phyloP scores from a whole-genome alignment of 176 grass and related monocot genomes.

The Triticum turgidum region DNA sequence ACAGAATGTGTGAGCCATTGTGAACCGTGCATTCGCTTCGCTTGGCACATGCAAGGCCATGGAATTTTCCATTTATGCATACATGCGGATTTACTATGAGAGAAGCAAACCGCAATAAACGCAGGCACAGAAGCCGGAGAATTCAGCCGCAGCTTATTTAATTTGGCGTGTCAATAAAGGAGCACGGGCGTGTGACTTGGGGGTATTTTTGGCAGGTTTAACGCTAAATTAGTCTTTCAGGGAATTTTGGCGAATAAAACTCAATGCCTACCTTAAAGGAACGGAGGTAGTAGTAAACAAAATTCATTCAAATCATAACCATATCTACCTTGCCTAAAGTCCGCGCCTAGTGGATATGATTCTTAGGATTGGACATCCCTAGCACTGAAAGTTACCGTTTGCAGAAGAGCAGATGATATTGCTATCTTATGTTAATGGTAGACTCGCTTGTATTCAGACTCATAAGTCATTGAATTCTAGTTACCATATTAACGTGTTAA shows the following conservation, averaged over 20 bases:
- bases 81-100: not conserved
- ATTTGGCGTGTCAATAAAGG: not conserved
- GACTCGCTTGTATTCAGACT: not conserved
- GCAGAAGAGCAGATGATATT: not conserved
- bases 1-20: too few relatives aligned
- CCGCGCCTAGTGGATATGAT: not conserved
- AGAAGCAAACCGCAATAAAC: not conserved
- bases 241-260: not conserved
- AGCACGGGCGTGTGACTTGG: not conserved
- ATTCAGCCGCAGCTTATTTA: not conserved
- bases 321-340: slow-evolving; percentile 3
- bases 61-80: too few relatives aligned
- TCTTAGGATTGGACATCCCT: not conserved
- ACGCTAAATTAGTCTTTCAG: not conserved
- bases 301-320: not conserved
- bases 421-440: slow-evolving; percentile 7
- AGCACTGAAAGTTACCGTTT: not conserved
- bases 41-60: too few relatives aligned
- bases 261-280: not conserved
- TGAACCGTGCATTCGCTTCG: too few relatives aligned
- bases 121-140: not conserved
- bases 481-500: not conserved
- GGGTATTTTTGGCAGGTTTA: not conserved
- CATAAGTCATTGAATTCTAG: not conserved
- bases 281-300: not conserved